These are phyloP conservation scores for Nakazawaea ishiwadae DNA, from an alignment of 805 yeast genomes.

Conservation along the genomic window DNA sequence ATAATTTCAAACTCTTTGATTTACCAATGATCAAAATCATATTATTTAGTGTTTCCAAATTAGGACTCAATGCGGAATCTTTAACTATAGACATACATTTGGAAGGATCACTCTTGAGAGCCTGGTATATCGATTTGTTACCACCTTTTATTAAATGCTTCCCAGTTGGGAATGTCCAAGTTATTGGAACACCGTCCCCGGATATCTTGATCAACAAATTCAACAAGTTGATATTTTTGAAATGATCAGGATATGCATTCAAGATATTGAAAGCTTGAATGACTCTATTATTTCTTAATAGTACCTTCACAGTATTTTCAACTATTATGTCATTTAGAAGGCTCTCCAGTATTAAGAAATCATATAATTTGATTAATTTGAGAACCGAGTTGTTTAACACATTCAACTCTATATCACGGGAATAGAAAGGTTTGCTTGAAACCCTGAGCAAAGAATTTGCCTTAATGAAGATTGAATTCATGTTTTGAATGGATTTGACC, in stretches of 20 bases:
- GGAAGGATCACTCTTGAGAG: slow-evolving; percentile 13
- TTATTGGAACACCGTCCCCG: slow-evolving; percentile 19
- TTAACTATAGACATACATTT: slow-evolving; percentile 14
- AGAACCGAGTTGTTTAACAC: not conserved
- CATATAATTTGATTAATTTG: not conserved
- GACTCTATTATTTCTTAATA: slow-evolving; percentile 1
- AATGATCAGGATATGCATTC: not conserved
- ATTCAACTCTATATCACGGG: not conserved
- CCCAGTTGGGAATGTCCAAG: slow-evolving; percentile 21
- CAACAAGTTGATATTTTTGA: not conserved
- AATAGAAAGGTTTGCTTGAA: not conserved
- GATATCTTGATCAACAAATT: slow-evolving; percentile 19
- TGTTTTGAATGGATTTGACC: not conserved
- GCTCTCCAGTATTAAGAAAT: not conserved
- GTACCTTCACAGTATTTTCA: not conserved
- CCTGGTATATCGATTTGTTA: slow-evolving; percentile 13
- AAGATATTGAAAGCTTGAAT: slow-evolving; percentile 2
- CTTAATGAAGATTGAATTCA: slow-evolving; percentile 1
- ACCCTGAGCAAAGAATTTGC: not conserved
- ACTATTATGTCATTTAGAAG: slow-evolving; percentile 1
- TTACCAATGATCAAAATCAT: slow-evolving; percentile 25
- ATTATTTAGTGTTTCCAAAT: slow-evolving; percentile 18
- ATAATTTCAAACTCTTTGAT: slow-evolving; percentile 19
- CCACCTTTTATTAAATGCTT: slow-evolving; percentile 14
- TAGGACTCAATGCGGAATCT: slow-evolving; percentile 13